Evolutionary conservation across 1,284 basidiomycete species (phyloP), one percentile per base, ranked within the genome.

Genomic region (Taiwanofungus camphoratus): DNA sequence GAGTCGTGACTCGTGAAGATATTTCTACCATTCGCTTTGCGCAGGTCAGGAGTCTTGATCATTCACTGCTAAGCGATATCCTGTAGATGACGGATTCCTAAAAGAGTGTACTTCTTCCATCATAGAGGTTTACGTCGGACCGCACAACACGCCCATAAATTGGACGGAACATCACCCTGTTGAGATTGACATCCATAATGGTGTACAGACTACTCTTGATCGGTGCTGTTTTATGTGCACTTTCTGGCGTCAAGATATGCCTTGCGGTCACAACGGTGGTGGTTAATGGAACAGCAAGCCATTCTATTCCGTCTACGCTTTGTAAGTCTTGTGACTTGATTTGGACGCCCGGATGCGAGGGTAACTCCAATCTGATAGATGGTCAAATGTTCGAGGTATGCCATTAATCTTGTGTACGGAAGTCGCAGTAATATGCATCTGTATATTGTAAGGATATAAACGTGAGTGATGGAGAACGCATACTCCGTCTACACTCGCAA

Each of bases 301-400:
- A 59, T 42, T 20, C 49, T 22, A 51, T 59, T 16, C 55, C 57
- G 7, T 51, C 57, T 5, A 54, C 53, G 4, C 50, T 64, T 3
- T 66, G 64, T 65, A 43, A 47, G 64, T 56, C 9, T 11, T n/a
- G 11, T 39, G 13, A 2, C 5, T 16, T 20, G n/a, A 39, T 5
- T 21, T 21, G 19, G 15, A 22, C 16, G n/a, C 16, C 32, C 6
- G 20, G 27, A 27, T 30, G 20, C 34, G 19, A 12, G 38, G 24
- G 11, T 39, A 5, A 24, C 12, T 26, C 6, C 30, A 30, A 15
- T 29, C 21, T 36, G n/a, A 4, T 19, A 68, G 66, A 60, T 50
- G 66, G 66, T 11, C 59, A 64, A 41, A 68, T 68, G 66, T 68
- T 63, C 45, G 66, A 68, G 56, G 66, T 65, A 51, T 41, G 56